Evolutionary conservation across 371 early-diverging fungal species (phyloP).

Genomic region (Mortierella sp.): DNA sequence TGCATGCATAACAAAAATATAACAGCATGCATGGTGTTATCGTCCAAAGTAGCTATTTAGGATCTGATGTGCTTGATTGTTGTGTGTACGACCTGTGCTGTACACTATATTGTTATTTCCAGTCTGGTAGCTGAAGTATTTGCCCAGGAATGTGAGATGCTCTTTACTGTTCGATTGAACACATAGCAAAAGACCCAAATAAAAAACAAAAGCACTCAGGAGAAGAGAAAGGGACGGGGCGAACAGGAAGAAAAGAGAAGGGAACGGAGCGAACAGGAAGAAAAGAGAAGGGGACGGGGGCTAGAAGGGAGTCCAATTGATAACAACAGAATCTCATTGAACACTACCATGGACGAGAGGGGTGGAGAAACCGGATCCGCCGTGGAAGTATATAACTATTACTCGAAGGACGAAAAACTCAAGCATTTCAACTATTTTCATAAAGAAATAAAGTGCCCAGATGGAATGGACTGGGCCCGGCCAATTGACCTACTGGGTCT

Average conservation of each 20-base stretch:
- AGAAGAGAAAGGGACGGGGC: not conserved
- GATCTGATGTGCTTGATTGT: not conserved
- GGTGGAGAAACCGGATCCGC: slow-evolving; percentile 4
- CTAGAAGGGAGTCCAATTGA: not conserved
- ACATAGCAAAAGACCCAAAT: too few relatives aligned
- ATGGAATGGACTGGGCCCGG: too few relatives aligned
- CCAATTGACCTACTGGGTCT: too few relatives aligned
- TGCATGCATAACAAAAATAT: not conserved
- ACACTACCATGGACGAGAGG: not conserved
- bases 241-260: not conserved
- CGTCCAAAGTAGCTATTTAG: not conserved
- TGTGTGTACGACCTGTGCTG: not conserved
- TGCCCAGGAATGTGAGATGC: not conserved
- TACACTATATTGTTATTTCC: too few relatives aligned
- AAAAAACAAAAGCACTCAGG: too few relatives aligned
- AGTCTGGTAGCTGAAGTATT: not conserved
- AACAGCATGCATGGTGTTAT: not conserved
- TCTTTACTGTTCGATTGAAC: not conserved
- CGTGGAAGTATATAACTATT: not conserved
- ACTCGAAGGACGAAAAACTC: not conserved
- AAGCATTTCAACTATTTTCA: not conserved
- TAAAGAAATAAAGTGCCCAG: not conserved
- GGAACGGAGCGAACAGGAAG: too few relatives aligned
- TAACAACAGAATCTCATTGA: not conserved
- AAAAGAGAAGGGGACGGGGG: not conserved